Evolutionary conservation across 768 basidiomycete species (phyloP), one percentile per base, ranked within the genome.

Genomic region (Lactarius sanguifluus): DNA sequence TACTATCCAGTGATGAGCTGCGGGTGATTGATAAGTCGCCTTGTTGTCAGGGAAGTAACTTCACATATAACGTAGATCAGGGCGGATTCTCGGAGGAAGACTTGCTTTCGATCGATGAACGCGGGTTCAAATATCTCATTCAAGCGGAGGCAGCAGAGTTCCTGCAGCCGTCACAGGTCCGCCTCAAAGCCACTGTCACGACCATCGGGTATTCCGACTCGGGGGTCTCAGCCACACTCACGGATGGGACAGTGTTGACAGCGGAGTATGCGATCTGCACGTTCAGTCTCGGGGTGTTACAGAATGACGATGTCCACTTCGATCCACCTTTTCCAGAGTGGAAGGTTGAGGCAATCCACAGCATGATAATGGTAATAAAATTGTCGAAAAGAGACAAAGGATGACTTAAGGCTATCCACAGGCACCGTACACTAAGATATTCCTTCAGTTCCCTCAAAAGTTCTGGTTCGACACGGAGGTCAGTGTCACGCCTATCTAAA

Each of bases 281-380:
- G 0, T 89, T 89, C 75, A 89, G 87, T 86, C 86, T 88, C 69
- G 85, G 81, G 69, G 71, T 88, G 74, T 32, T 64, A 50, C 66
- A 67, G 52, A 50, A 63, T n/a, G 62, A 80, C 34, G 86, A 88
- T 15, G 66, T 59, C 5, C 45, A 8, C 1, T 89, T 88, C 66
- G 66, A 78, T 50, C 88, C 88, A 3, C 45, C 75, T 4, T 71
- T 89, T 9, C 88, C 87, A 70, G 75, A 66, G 10, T 89, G 81
- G 78, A 89, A 89, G 71, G 66, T 75, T 25, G 88, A 88, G 64
- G 87, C 87, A 2, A 83, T 88, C 40, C 82, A 84, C 28, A 84
- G 81, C 66, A 82, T 88, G 74, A 78, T 79, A 12, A 88, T 89
- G 87, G 85, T 81, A 13, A 38, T 12, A 13, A 13, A 38, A 36